Conservation (phyloP, 495 filamentous ascomycete genomes). For the Penicillium flavigenum region DNA sequence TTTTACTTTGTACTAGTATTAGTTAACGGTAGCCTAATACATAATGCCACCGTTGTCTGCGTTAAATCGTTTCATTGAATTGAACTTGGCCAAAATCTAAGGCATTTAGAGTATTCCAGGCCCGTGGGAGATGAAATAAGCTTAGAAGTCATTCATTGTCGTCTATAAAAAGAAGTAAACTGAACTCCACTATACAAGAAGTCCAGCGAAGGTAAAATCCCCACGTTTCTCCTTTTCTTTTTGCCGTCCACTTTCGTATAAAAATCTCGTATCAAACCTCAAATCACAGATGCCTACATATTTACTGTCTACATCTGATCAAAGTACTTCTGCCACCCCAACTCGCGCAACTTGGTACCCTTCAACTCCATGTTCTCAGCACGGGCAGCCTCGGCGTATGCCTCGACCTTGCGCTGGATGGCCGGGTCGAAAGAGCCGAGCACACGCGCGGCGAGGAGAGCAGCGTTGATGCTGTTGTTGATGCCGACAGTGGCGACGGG, state of each 20-base stretch:
- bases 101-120: background rate
- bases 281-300: background rate
- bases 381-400: conserved; percentile 69
- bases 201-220: conserved; percentile 8
- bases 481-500: conserved; percentile 89
- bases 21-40: conserved; percentile 29
- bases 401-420: conserved; percentile 60
- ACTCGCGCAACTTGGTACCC: conserved; percentile 47
- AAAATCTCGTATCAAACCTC: background rate
- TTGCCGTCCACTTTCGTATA: background rate
- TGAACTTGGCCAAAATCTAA: background rate
- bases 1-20: conserved; percentile 27
- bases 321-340: conserved; percentile 71
- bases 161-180: conserved; percentile 23
- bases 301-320: conserved; percentile 50
- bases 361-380: conserved; percentile 60
- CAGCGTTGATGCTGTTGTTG: conserved; percentile 92
- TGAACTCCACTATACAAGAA: conserved; percentile 19
- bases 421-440: conserved; percentile 64
- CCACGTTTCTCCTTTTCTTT: background rate
- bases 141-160: conserved; percentile 27
- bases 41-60: conserved; percentile 26
- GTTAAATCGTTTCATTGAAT: background rate
- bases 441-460: conserved; percentile 82
- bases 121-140: background rate